Base-by-base conservation (phyloP, 2,329 filamentous ascomycete genomes). In the Microdochium bolleyi region DNA sequence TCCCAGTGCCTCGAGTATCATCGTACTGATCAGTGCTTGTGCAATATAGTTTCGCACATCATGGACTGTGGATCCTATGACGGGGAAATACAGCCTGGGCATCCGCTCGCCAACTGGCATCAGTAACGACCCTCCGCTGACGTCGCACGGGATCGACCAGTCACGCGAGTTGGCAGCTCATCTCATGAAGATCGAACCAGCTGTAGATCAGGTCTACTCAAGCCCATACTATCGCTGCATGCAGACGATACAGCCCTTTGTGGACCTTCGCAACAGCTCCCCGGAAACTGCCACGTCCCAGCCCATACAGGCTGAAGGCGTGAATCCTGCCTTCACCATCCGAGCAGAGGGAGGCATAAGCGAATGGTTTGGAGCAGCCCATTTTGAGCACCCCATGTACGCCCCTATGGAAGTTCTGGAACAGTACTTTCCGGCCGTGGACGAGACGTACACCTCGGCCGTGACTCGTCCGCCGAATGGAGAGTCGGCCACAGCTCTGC, bases 351-450 rank as follows among this genome's bases (percentile, higher is more conserved):
- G 74, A 53, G 81, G 80, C 13, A 62, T 84, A 38, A 86, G 89
- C 56, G 94, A 99, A 73, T 97, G 94, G 87, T 97, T 94, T 67
- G 94, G 94, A 24, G 78, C 83, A 49, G 90, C 92, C 16, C 83
- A 84, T 55, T 96, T 96, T 69, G 79, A 88, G 52, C 94, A 97
- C 63, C 94, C 94, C 0, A 77, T 79, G 16, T 90, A 92, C 2
- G 89, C 90, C 2, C 70, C 80, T 3, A 72, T 85, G 14, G 61
- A 75, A 25, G 72, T 79, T 32, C 77, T 99, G 55, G 78, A 80
- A 55, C 67, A 67, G 21, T 78, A 89, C 57, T 95, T 96, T 66
- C 83, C 85, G 27, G 68, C 80, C 27, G 74, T 83, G 44, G 78
- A 85, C 54, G 67, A 70, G 14, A 64, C 64, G 25, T 87, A 92